Conservation (phyloP, 306 rosid species). For the Cercis canadensis region DNA sequence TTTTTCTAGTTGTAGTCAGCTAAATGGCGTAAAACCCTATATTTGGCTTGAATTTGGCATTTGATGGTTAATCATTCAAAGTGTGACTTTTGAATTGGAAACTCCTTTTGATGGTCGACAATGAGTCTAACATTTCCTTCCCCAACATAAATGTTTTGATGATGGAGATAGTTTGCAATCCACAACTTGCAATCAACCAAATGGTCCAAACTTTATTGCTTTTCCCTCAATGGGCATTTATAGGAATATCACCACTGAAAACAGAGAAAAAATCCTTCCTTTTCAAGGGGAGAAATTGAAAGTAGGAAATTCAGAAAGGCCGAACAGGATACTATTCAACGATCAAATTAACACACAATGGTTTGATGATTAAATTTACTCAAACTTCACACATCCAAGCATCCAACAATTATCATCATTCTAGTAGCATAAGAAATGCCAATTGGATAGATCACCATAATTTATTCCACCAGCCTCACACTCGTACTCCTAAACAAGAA, state of each 20-base stretch:
- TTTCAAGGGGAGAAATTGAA: neutral
- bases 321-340: neutral
- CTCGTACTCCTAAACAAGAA: neutral
- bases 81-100: neutral
- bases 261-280: neutral
- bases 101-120: neutral
- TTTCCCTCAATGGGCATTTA: neutral
- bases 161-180: neutral
- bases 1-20: too few species aligned
- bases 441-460: slow-evolving; percentile 2
- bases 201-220: too few species aligned
- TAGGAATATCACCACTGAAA: neutral
- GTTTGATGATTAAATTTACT: neutral
- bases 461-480: neutral
- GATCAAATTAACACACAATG: neutral
- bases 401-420: neutral
- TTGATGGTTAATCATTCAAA: neutral
- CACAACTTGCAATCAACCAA: neutral
- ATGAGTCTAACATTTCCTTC: neutral
- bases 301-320: neutral
- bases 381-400: slow-evolving; percentile 6
- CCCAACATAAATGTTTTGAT: neutral
- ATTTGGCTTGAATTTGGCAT: neutral
- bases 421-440: too few species aligned
- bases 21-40: too few species aligned